Conservation (phyloP, 768 basidiomycete species). For the Lentinula detonsa region DNA sequence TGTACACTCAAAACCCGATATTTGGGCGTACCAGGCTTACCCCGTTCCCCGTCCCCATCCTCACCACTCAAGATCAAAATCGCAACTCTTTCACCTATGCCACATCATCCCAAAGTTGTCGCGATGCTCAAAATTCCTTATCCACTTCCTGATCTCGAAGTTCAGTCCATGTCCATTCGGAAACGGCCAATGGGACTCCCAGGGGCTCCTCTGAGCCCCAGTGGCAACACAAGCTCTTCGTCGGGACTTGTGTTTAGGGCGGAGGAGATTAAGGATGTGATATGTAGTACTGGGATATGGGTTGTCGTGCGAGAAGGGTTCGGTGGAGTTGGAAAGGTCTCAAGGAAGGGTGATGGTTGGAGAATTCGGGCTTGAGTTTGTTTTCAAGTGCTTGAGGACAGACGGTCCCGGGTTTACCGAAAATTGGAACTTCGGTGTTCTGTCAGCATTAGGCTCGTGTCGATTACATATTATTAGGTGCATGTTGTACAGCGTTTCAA, state of each 20-base stretch:
- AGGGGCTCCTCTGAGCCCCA: conserved; percentile 12
- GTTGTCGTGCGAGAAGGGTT: conserved; percentile 89
- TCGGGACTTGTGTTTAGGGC: conserved; percentile 64
- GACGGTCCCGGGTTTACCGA: too few relatives aligned
- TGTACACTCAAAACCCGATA: conserved; percentile 72
- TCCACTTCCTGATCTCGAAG: conserved; percentile 76
- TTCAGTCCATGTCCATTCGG: conserved; percentile 51
- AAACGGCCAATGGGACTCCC: conserved; percentile 39
- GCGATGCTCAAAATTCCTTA: conserved; percentile 88
- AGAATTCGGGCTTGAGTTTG: conserved; percentile 50
- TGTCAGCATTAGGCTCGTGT: too few relatives aligned
- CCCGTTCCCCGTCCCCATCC: background rate
- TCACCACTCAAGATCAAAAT: conserved; percentile 49
- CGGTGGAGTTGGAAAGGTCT: conserved; percentile 79
- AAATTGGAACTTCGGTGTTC: too few relatives aligned
- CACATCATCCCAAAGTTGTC: conserved; percentile 94
- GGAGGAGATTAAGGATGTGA: conserved; percentile 91
- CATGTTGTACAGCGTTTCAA: too few relatives aligned
- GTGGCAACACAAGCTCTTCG: background rate
- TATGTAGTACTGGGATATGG: conserved; percentile 87
- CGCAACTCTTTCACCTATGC: conserved; percentile 84
- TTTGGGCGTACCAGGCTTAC: conserved; percentile 13
- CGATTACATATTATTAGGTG: too few relatives aligned
- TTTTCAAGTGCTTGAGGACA: background rate
- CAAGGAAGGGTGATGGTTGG: conserved; percentile 77